Conservation (phyloP, 2,329 filamentous ascomycete species). For the Colletotrichum sp. region DNA sequence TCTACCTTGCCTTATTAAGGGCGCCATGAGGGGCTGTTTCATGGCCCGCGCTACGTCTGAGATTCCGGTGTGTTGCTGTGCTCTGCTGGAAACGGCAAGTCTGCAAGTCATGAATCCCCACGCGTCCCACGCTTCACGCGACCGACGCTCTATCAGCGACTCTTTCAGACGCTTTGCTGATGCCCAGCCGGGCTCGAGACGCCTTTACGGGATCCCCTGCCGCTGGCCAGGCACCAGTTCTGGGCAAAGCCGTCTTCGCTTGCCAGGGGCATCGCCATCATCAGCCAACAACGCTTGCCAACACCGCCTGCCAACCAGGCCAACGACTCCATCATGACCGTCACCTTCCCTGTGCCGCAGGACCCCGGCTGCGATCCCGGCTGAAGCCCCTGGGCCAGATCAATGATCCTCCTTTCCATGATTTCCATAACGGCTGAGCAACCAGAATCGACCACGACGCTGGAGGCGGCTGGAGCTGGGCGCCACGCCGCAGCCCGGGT, state of each 20-base stretch:
- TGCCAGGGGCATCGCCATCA: not conserved
- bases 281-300: not conserved
- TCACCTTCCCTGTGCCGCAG: not conserved
- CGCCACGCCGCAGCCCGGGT: not conserved
- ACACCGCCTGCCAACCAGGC: not conserved
- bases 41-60: constrained; percentile 14
- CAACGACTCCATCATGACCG: not conserved
- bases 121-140: not conserved
- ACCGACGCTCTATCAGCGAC: not conserved
- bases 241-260: not conserved
- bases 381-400: not conserved
- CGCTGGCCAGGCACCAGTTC: not conserved
- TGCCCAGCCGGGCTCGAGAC: not conserved
- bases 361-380: not conserved
- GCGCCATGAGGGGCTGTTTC: constrained; percentile 12
- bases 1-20: constrained; percentile 20
- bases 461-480: not conserved
- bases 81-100: not conserved
- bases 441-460: not conserved
- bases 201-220: not conserved
- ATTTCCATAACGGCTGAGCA: not conserved
- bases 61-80: not conserved
- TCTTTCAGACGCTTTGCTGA: not conserved
- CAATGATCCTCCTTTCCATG: not conserved
- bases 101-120: not conserved